Evolutionary conservation across 768 basidiomycete genomes (phyloP).

Genomic region (Steccherinum ochraceum): DNA sequence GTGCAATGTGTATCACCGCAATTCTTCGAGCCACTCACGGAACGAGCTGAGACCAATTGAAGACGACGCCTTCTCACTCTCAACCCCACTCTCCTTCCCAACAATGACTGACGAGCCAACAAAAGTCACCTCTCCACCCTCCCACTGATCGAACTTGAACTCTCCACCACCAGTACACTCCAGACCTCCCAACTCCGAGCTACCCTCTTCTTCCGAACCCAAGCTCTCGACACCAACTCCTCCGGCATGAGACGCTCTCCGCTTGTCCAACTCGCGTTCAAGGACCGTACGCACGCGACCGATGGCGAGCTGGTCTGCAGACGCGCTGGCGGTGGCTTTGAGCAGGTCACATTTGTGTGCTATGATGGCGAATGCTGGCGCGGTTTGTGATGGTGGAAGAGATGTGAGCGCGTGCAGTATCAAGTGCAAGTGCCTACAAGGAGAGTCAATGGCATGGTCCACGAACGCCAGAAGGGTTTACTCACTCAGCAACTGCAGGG

Average conservation of each 20-base stretch:
- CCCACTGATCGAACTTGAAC: constrained; percentile 79
- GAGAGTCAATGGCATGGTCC: constrained; percentile 1
- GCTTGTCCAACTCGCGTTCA: constrained; percentile 81
- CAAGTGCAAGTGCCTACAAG: constrained; percentile 61
- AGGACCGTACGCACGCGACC: constrained; percentile 71
- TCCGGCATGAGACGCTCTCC: constrained; percentile 53
- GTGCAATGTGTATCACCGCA: constrained; percentile 22
- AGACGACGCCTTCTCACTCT: constrained; percentile 27
- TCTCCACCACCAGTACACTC: constrained; percentile 53
- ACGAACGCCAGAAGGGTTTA: constrained; percentile 10
- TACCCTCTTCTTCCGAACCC: constrained; percentile 48
- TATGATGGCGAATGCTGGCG: constrained; percentile 58
- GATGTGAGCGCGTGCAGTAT: constrained; percentile 65
- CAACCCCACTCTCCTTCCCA: constrained; percentile 19
- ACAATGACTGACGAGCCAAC: constrained; percentile 48
- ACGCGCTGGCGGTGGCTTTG: constrained; percentile 36
- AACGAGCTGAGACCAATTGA: constrained; percentile 37
- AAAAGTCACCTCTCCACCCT: constrained; percentile 73
- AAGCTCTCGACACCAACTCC: constrained; percentile 70
- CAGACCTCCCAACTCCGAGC: constrained; percentile 64
- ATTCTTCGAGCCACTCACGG: constrained; percentile 42
- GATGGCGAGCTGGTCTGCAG: constrained; percentile 46
- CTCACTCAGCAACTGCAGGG: constrained; percentile 73
- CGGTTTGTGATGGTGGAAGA: constrained; percentile 60
- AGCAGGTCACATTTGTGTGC: constrained; percentile 77